phyloP scores from a whole-genome alignment of 2,329 filamentous ascomycete genomes.

The Scedosporium dehoogii region DNA sequence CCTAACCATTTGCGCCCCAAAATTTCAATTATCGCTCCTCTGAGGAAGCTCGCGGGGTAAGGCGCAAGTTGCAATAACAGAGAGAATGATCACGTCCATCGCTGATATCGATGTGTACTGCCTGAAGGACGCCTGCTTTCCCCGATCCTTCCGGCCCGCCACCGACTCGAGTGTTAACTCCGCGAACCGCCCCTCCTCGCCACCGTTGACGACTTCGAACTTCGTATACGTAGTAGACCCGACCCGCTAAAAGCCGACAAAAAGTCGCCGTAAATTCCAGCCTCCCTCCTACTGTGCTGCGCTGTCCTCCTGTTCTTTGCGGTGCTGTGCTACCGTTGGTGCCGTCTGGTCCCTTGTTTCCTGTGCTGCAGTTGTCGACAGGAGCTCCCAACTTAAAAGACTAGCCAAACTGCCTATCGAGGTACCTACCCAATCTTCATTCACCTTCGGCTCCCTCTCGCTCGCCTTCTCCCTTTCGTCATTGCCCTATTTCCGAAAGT shows the following conservation, averaged over 20 bases:
- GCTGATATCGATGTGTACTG: background rate
- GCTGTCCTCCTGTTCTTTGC: no score
- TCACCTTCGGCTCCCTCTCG: background rate
- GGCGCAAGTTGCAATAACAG: background rate
- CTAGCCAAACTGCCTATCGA: background rate
- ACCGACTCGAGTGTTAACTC: background rate
- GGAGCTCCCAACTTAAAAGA: background rate
- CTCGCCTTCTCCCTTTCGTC: background rate
- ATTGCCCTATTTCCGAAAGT: background rate
- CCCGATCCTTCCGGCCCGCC: background rate
- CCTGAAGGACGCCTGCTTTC: background rate
- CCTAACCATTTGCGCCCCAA: no score
- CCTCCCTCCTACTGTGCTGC: background rate
- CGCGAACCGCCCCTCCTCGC: background rate
- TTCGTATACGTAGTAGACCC: background rate
- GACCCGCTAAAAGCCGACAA: background rate
- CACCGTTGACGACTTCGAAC: background rate
- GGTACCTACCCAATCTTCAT: background rate
- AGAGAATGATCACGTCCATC: background rate
- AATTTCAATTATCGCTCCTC: no score
- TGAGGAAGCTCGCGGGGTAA: background rate
- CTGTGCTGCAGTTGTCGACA: background rate
- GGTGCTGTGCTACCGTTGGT: no score
- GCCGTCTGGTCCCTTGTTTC: background rate
- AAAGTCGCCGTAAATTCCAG: background rate